Evolutionary conservation across 2,329 filamentous ascomycete genomes (phyloP).

Genomic region (Neonectria neomacrospora): DNA sequence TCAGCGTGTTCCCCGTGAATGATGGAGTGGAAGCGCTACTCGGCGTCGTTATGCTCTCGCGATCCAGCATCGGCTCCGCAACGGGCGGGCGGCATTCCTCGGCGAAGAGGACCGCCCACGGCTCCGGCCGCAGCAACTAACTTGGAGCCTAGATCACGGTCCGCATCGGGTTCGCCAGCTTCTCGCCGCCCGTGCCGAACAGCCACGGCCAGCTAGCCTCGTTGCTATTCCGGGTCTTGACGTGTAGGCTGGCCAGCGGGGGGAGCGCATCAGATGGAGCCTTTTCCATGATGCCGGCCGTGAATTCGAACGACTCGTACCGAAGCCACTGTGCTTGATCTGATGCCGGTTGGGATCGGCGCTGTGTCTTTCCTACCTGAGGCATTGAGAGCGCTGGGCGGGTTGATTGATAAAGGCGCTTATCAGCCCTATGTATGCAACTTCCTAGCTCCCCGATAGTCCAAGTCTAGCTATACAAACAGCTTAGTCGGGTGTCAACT

Average conservation of each 20-base stretch:
- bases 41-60: conserved; percentile 13
- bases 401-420: too few species aligned
- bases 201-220: conserved; percentile 17
- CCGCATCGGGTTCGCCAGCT: conserved; percentile 14
- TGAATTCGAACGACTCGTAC: neutral
- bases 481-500: too few species aligned
- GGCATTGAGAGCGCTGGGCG: too few species aligned
- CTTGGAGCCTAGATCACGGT: conserved; percentile 10
- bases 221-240: conserved; percentile 18
- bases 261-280: neutral
- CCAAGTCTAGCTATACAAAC: too few species aligned
- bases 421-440: too few species aligned
- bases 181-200: conserved; percentile 13
- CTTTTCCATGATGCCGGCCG: neutral
- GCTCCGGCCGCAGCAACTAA: conserved; percentile 11
- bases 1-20: conserved; percentile 23
- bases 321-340: neutral
- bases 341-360: too few species aligned
- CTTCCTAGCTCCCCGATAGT: too few species aligned
- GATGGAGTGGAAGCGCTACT: conserved; percentile 5
- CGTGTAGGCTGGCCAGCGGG: conserved; percentile 17
- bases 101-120: conserved; percentile 12
- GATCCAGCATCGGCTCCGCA: conserved; percentile 9
- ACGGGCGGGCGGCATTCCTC: conserved; percentile 16
- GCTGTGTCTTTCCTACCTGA: too few species aligned